A percentile compares a stretch with the other conserved stretches of the same genome.
These are phyloP conservation scores for Phialophora macrospora DNA, from an alignment of 2,329 filamentous ascomycete species.

Conservation along the genomic window DNA sequence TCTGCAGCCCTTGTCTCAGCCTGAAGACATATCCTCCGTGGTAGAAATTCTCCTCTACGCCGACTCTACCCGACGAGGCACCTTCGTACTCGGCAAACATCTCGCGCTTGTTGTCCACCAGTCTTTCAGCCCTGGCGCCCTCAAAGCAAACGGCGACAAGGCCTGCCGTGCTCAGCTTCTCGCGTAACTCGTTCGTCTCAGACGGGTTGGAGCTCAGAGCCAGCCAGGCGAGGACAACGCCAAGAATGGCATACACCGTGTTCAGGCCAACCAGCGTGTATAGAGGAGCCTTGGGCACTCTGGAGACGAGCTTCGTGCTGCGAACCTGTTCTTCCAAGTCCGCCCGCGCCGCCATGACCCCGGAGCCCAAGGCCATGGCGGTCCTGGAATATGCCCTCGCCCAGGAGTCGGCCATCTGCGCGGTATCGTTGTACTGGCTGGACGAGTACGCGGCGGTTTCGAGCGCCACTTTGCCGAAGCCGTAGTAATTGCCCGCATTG, in stretches of 20 bases:
- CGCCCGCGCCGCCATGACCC: not conserved
- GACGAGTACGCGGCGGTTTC: constrained; percentile 14
- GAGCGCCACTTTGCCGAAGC: constrained; percentile 4
- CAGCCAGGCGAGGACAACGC: constrained; percentile 6
- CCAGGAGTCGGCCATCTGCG: constrained; percentile 13
- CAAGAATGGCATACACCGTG: constrained; percentile 10
- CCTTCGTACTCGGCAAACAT: constrained; percentile 26
- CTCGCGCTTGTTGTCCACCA: constrained; percentile 16
- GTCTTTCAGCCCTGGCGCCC: not conserved
- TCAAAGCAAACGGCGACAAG: constrained; percentile 28
- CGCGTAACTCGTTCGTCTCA: constrained; percentile 25
- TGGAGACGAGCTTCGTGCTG: constrained; percentile 1
- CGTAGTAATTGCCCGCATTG: constrained; percentile 12
- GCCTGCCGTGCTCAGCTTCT: constrained; percentile 25
- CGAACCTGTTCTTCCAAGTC: not conserved
- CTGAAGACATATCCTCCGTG: constrained; percentile 5
- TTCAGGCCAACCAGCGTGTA: constrained; percentile 1
- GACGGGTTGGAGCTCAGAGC: constrained; percentile 13
- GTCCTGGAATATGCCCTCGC: constrained; percentile 17
- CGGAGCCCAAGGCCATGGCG: constrained; percentile 21
- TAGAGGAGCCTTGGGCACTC: constrained; percentile 6
- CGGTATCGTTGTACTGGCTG: constrained; percentile 4
- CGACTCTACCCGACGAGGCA: constrained; percentile 1
- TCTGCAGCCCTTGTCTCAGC: not conserved
- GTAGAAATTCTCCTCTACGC: constrained; percentile 3